Base-by-base conservation (phyloP, 2,329 filamentous ascomycete species). In the Ophiostoma triangulosporum region DNA sequence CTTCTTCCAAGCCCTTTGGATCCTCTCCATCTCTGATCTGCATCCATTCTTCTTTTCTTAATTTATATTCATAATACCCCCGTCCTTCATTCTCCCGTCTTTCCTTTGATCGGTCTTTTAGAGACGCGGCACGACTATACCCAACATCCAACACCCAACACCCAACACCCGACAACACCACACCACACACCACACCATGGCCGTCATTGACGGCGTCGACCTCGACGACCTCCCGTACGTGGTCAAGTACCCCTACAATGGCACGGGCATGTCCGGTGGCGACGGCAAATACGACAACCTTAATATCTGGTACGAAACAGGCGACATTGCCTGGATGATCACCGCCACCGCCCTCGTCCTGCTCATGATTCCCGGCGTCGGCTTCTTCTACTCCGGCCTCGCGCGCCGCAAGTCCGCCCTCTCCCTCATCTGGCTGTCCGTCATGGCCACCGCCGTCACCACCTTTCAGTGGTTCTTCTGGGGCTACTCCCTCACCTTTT, bases 401-500 rank as follows among this genome's bases (percentile, higher is more conserved):
- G 88, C 89, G 15, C 83, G 88, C 54, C 81, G 89, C 67, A 95
- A 95, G 73, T 94, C 88, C 0, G 89, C 89, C 4, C 75, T 95
- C 53, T 87, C 88, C 20, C 76, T 95, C 57, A 84, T 95, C 67
- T 90, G 87, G 77, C 76, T 95, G 4, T 86, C 86, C 14, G 78
- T 95, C 71, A 84, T 95, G 72, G 83, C 86, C 15, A 79, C 84
- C 3, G 86, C 80, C 12, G 80, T 94, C 59, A 80, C 89, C 56
- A 83, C 81, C 50, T 94, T 95, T 70, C 88, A 95, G 65, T 95
- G 89, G 88, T 95, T 94, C 73, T 91, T 95, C 73, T 95, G 88
- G 88, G 88, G 88, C 48, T 95, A 91, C 68, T 91, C 86, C 11
- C 72, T 95, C 51, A 77, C 87, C 58, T 95, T 94, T 69, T 89